Conservation (phyloP, 164 flowering plant genomes). For the Kingdonia uniflora region DNA sequence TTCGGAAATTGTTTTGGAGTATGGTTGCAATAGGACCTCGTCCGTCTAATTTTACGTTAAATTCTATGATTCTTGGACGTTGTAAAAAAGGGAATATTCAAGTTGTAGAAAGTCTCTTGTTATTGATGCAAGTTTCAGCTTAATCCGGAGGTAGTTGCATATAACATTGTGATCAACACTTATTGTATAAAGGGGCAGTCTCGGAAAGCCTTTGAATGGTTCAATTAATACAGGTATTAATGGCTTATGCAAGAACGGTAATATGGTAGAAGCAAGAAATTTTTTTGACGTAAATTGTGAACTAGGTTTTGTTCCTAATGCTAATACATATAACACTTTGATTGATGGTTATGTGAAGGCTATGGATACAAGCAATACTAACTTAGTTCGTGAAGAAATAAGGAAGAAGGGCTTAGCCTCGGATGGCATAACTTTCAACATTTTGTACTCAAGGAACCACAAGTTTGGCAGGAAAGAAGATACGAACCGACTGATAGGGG, state of each 20-base stretch:
- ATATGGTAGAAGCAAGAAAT: slow-evolving; percentile 51
- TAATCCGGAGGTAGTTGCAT: slow-evolving; percentile 45
- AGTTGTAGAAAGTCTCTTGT: slow-evolving; percentile 52
- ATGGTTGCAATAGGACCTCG: slow-evolving; percentile 59
- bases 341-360: slow-evolving; percentile 83
- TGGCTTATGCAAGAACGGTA: slow-evolving; percentile 71
- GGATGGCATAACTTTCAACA: slow-evolving; percentile 67
- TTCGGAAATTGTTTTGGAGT: slow-evolving; percentile 70
- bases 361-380: slow-evolving; percentile 51
- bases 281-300: slow-evolving; percentile 38
- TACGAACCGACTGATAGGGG: slow-evolving; percentile 37
- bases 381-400: slow-evolving; percentile 58
- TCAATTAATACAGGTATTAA: slow-evolving; percentile 58
- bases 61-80: slow-evolving; percentile 57
- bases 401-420: slow-evolving; percentile 43
- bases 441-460: slow-evolving; percentile 49
- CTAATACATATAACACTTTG: slow-evolving; percentile 44
- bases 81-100: slow-evolving; percentile 49
- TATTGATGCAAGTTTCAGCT: slow-evolving; percentile 59
- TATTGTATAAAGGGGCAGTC: slow-evolving; percentile 46
- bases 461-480: slow-evolving; percentile 58
- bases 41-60: slow-evolving; percentile 41
- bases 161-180: slow-evolving; percentile 69
- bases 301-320: slow-evolving; percentile 36
- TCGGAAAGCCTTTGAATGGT: slow-evolving; percentile 33